Conservation (phyloP, 305 asterid species). For the Plantago coronopus region DNA sequence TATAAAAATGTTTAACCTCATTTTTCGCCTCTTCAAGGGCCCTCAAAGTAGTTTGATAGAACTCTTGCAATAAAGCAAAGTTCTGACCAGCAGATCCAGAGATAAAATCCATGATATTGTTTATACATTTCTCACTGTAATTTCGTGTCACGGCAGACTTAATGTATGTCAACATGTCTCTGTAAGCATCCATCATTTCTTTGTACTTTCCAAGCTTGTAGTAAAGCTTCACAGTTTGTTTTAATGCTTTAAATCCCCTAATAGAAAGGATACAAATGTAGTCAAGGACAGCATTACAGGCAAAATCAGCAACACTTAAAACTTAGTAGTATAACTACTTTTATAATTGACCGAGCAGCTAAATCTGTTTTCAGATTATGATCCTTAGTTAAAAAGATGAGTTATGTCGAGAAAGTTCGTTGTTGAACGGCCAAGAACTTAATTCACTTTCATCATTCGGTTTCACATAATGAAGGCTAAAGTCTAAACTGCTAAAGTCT, state of each 20-base stretch:
- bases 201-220: constrained; percentile 81
- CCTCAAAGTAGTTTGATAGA: constrained; percentile 84
- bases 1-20: constrained; percentile 49
- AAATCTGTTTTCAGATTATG: too few species aligned
- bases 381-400: too few species aligned
- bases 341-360: too few species aligned
- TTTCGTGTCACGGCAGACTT: constrained; percentile 95
- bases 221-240: constrained; percentile 92
- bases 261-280: constrained; percentile 21
- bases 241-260: constrained; percentile 98
- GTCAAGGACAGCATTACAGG: constrained; percentile 14
- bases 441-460: too few species aligned
- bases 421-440: too few species aligned
- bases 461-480: too few species aligned
- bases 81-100: constrained; percentile 96
- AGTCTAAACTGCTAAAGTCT: too few species aligned
- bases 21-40: constrained; percentile 98
- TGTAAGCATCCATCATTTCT: constrained; percentile 94
- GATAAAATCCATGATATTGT: constrained; percentile 92
- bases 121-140: constrained; percentile 93
- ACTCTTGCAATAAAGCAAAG: constrained; percentile 80
- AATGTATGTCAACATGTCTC: constrained; percentile 88
- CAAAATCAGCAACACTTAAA: not conserved
- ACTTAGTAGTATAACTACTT: too few species aligned
- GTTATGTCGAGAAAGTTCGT: too few species aligned